Evolutionary conservation across 805 yeast genomes (phyloP).

Genomic region (Kazachstania africana): DNA sequence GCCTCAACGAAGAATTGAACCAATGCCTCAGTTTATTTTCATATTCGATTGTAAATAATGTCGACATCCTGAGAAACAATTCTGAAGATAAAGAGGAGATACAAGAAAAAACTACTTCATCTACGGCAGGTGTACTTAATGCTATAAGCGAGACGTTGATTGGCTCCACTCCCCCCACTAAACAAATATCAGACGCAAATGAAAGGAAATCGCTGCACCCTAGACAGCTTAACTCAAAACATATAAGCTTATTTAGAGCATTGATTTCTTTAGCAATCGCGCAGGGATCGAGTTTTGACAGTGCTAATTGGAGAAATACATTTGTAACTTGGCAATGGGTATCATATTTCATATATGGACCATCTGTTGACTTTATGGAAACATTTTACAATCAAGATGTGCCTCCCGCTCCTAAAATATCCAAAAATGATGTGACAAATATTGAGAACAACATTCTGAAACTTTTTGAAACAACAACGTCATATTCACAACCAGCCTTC

Average conservation of each 20-base stretch:
- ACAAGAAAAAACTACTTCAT: background rate
- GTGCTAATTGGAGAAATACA: slow-evolving; percentile 50
- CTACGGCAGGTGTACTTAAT: slow-evolving; percentile 7
- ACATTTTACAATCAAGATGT: slow-evolving; percentile 28
- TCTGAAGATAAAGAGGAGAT: background rate
- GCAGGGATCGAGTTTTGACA: slow-evolving; percentile 59
- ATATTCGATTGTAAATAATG: slow-evolving; percentile 32
- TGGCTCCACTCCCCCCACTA: slow-evolving; percentile 3
- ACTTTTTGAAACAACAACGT: slow-evolving; percentile 48
- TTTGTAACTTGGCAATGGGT: slow-evolving; percentile 68
- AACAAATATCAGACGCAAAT: background rate
- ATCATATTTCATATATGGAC: slow-evolving; percentile 58
- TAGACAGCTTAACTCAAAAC: slow-evolving; percentile 49
- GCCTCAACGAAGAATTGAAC: slow-evolving; percentile 44
- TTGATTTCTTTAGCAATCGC: slow-evolving; percentile 66
- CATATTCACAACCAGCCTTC: slow-evolving; percentile 43
- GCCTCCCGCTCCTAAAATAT: slow-evolving; percentile 33
- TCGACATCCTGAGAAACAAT: too few relatives aligned
- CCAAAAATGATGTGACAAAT: slow-evolving; percentile 35
- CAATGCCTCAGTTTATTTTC: slow-evolving; percentile 40
- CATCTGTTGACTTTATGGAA: slow-evolving; percentile 30
- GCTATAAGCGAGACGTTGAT: slow-evolving; percentile 16
- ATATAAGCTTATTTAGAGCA: slow-evolving; percentile 68
- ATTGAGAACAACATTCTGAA: slow-evolving; percentile 49
- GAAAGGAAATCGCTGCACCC: slow-evolving; percentile 22